These are phyloP conservation scores for Lentinula detonsa DNA, from an alignment of 768 basidiomycete genomes.

Conservation along the genomic window DNA sequence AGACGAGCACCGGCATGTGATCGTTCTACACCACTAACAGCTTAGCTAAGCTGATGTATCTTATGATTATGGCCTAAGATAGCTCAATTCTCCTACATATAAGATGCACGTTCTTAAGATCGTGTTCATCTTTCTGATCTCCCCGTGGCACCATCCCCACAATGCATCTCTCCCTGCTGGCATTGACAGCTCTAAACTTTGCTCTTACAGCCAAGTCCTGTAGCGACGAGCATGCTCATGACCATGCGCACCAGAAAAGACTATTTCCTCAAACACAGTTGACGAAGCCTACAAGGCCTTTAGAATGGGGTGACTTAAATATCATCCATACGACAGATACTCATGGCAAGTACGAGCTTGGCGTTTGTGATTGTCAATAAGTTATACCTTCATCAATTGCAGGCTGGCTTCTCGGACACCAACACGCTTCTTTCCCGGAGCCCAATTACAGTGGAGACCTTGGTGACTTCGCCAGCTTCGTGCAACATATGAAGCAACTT, in stretches of 20 bases:
- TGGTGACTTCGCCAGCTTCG: constrained; percentile 88
- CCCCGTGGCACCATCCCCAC: neutral
- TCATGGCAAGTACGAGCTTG: constrained; percentile 28
- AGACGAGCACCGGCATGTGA: no score
- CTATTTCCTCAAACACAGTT: constrained; percentile 35
- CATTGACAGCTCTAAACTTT: neutral
- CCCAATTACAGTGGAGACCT: constrained; percentile 69
- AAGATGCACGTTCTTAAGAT: neutral
- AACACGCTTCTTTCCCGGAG: constrained; percentile 65
- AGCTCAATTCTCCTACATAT: no score
- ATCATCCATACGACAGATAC: constrained; percentile 84
- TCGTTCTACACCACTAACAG: no score
- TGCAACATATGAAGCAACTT: constrained; percentile 71
- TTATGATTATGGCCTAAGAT: no score
- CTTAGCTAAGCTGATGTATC: no score
- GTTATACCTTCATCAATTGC: no score
- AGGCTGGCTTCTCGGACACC: constrained; percentile 79
- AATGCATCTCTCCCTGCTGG: neutral
- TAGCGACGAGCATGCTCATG: constrained; percentile 21
- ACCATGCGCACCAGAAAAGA: constrained; percentile 28
- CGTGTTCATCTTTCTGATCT: neutral
- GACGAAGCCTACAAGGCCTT: constrained; percentile 53
- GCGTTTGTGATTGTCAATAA: neutral
- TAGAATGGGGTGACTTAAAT: constrained; percentile 89
- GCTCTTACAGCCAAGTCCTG: constrained; percentile 13